phyloP scores from a whole-genome alignment of 495 filamentous ascomycete species.

The Xylaria bambusicola region DNA sequence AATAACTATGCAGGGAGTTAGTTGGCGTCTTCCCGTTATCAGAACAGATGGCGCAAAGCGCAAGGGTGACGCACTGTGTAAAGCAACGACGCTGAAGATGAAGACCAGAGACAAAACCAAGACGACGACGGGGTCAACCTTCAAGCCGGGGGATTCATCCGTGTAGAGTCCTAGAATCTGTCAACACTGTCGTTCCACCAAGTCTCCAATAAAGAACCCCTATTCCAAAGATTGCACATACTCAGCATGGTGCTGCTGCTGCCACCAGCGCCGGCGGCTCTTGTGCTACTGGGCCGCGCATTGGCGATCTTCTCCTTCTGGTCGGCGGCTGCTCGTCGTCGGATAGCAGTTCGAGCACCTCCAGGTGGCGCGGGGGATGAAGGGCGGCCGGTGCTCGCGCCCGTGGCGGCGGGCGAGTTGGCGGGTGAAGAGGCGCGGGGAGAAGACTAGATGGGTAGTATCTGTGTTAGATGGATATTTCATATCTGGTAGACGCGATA shows the following conservation, averaged over 20 bases:
- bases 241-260: conserved; percentile 98
- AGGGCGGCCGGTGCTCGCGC: conserved; percentile 69
- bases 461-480: neutral
- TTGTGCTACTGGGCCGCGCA: conserved; percentile 83
- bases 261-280: conserved; percentile 91
- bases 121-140: conserved; percentile 96
- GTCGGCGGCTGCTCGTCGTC: conserved; percentile 90
- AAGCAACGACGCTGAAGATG: conserved; percentile 96
- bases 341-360: conserved; percentile 90
- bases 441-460: conserved; percentile 59
- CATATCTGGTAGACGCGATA: no score
- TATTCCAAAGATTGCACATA: conserved; percentile 50
- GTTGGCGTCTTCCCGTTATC: neutral
- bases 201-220: neutral
- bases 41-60: neutral
- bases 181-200: neutral
- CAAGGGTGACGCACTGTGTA: conserved; percentile 78
- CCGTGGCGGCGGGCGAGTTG: conserved; percentile 51
- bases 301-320: conserved; percentile 93
- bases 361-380: conserved; percentile 90
- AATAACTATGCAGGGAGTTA: conserved; percentile 66
- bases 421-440: conserved; percentile 70
- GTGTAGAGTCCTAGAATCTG: conserved; percentile 78
- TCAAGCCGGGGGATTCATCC: conserved; percentile 92
- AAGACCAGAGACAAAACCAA: conserved; percentile 92